Percentiles rank a stretch among this genome's conserved stretches.
Conservation (phyloP, 225 moss, liverwort and hornwort species). For the Pseudoscleropodium purum region DNA sequence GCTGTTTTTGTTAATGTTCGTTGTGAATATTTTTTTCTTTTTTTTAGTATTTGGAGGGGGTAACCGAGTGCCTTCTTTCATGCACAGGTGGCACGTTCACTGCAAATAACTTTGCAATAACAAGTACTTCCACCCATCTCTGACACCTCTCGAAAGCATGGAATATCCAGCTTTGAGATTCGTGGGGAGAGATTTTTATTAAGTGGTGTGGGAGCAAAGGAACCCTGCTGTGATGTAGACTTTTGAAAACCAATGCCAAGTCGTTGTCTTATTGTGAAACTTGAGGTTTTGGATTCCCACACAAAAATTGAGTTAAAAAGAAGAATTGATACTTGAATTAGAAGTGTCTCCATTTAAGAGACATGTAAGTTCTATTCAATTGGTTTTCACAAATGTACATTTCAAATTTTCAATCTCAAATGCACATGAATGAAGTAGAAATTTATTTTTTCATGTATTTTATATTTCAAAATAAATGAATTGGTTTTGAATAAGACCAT, state of each 20-base stretch:
- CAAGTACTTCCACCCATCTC: not conserved
- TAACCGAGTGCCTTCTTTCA: not conserved
- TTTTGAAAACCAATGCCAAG: not conserved
- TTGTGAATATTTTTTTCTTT: not conserved
- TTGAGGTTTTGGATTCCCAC: not conserved
- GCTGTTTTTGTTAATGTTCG: not conserved
- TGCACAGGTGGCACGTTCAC: not conserved
- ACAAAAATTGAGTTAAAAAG: not conserved
- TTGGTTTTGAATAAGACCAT: not conserved
- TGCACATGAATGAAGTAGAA: not conserved
- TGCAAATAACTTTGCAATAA: not conserved
- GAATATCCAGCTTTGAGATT: not conserved
- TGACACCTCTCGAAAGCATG: not conserved
- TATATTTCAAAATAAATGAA: not conserved
- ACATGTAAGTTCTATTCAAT: not conserved
- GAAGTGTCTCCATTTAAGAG: no score
- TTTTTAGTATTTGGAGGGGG: not conserved
- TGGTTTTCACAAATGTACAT: not conserved
- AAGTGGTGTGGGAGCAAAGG: not conserved
- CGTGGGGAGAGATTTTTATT: not conserved
- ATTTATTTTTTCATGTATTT: not conserved
- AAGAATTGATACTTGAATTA: not conserved
- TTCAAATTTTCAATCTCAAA: not conserved
- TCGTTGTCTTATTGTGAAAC: not conserved
- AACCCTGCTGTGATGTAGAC: no score